Base-by-base conservation (phyloP, 805 yeast genomes). In the Clavispora carvajalis region DNA sequence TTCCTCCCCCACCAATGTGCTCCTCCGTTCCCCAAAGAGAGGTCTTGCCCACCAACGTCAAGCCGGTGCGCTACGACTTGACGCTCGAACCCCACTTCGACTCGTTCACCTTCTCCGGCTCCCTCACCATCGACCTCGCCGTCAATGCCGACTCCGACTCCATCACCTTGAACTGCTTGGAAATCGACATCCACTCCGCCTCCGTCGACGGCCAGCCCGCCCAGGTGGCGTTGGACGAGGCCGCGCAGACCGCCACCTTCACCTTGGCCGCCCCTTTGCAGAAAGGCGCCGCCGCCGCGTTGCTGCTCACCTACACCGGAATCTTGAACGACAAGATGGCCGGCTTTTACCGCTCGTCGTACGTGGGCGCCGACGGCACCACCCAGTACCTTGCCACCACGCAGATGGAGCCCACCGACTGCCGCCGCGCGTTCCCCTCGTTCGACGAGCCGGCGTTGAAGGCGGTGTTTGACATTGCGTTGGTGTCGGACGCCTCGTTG, bases 351-450 rank as follows among this genome's bases (percentile, higher is more conserved):
- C 73, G 85, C 53, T 81, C 88, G 15, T 65, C 78, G 31, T 84
- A 84, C 60, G 36, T 39, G 17, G 71, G 71, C 47, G 71, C 73
- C 44, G 72, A 82, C 47, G 85, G 87, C 17, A 69, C 71, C 44
- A 79, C 79, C 29, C 81, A 80, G 55, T 81, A 82, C 59, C 71
- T 85, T 74, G 86, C 88, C 33, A 81, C 90, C 34, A 84, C 95
- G 34, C 95, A 85, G 63, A 81, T 85, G 78, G 95, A 85, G 65
- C 81, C 95, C 18, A 82, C 91, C 16, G 93, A 85, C 57, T 86
- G 91, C 52, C 79, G 95, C 54, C 75, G 88, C 54, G 93, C 93
- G 8, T 85, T 85, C 73, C 95, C 95, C 24, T 84, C 85, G 57
- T 83, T 81, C 54, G 95, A 85, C 62, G 93, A 85, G 59, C 95